Evolutionary conservation across 768 basidiomycete species (phyloP).

Genomic region (Termitomyces titanicus): DNA sequence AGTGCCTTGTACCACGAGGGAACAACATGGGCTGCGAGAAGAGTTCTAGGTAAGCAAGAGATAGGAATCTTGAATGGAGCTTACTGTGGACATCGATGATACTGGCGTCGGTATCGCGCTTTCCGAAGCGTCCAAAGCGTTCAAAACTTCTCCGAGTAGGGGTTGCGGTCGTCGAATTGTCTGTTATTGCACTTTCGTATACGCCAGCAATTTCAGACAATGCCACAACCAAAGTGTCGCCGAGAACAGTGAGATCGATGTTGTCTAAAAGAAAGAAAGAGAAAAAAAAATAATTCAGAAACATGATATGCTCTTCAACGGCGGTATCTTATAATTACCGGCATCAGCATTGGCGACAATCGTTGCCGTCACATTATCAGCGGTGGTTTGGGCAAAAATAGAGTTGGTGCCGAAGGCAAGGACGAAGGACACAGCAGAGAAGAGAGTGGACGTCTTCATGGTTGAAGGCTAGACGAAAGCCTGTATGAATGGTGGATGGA

Average conservation of each 20-base stretch:
- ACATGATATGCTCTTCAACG: neutral
- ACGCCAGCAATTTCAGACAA: conserved; percentile 22
- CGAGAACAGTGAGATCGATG: conserved; percentile 26
- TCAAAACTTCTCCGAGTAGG: conserved; percentile 4
- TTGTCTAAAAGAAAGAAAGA: conserved; percentile 17
- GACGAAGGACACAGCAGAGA: conserved; percentile 14
- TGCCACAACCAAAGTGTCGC: conserved; percentile 17
- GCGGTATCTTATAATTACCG: conserved; percentile 17
- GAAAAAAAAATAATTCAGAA: neutral
- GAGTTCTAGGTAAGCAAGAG: neutral
- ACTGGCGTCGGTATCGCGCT: conserved; percentile 16
- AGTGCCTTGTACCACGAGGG: conserved; percentile 29
- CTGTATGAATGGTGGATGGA: neutral
- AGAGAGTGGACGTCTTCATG: conserved; percentile 30
- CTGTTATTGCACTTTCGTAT: conserved; percentile 7
- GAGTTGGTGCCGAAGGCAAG: conserved; percentile 10
- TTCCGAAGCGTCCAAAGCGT: conserved; percentile 2
- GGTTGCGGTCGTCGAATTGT: conserved; percentile 4
- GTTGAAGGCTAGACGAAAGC: conserved; percentile 18
- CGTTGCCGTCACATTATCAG: conserved; percentile 17
- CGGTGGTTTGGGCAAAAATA: conserved; percentile 14
- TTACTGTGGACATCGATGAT: conserved; percentile 30
- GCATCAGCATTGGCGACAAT: conserved; percentile 26
- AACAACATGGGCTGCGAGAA: conserved; percentile 23
- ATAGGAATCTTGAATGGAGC: neutral